These are phyloP conservation scores for Pythium plurisporium DNA, from an alignment of 352 stramenopile species.

Conservation along the genomic window DNA sequence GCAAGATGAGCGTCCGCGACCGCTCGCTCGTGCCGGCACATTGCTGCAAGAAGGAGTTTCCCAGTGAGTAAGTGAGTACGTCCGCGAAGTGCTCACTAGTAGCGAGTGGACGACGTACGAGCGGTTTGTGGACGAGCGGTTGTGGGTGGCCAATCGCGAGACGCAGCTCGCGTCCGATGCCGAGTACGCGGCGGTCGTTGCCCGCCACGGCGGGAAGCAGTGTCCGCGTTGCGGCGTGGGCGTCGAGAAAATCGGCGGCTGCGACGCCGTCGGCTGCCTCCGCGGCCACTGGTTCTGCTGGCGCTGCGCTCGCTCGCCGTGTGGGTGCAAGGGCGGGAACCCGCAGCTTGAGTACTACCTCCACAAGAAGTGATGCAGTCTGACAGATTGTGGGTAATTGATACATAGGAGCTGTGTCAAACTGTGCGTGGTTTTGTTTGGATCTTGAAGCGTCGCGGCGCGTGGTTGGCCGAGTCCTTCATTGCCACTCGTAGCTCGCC, in stretches of 20 bases:
- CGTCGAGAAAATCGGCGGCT: conserved; percentile 47
- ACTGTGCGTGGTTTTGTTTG: neutral
- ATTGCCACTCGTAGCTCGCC: neutral
- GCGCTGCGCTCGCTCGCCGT: conserved; percentile 31
- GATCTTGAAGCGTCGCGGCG: conserved; percentile 22
- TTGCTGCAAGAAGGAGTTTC: conserved; percentile 72
- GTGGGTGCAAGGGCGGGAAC: conserved; percentile 27
- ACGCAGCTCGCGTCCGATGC: conserved; percentile 43
- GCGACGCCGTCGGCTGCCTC: conserved; percentile 51
- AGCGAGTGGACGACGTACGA: conserved; percentile 38
- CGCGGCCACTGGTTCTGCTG: conserved; percentile 70
- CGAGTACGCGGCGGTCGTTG: conserved; percentile 48
- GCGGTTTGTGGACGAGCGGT: conserved; percentile 49
- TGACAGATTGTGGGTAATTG: too few species aligned
- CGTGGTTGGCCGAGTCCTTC: neutral
- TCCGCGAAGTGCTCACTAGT: conserved; percentile 33
- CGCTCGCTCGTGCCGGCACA: conserved; percentile 55
- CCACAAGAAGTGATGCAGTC: too few species aligned
- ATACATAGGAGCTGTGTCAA: too few species aligned
- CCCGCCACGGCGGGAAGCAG: conserved; percentile 33
- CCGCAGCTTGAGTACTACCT: neutral
- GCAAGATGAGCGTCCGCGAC: conserved; percentile 48
- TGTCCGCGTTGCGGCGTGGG: conserved; percentile 68
- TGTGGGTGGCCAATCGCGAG: conserved; percentile 35
- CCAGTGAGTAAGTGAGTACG: conserved; percentile 58